Evolutionary conservation across 2,329 filamentous ascomycete genomes (phyloP), one percentile per base, ranked within the genome.

Genomic region (Shiraia sp.): DNA sequence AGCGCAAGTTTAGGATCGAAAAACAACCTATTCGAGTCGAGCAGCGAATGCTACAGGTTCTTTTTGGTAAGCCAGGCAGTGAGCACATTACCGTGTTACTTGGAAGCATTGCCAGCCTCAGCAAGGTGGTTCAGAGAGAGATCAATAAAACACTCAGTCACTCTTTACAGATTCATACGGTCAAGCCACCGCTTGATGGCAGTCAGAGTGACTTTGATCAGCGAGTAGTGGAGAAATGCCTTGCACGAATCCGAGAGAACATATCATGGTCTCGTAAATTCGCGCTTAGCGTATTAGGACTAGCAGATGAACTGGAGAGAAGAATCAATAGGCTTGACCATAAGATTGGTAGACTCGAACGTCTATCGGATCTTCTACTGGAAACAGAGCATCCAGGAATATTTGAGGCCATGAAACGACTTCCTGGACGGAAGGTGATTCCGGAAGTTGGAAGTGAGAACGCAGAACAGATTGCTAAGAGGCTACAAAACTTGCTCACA

Each of bases 311-410:
- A 19, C 19, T 64, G 1, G 53, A 60, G 36, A 36, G 43, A 14
- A 40, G 41, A 2, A 34, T 64, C 3, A 31, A 49, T n/a, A 42
- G 50, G 26, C 34, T 63, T 22, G 44, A 60, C 7, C 36, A 45
- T 23, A 59, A 55, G 33, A 41, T 62, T 4, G 53, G 37, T 3
- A 39, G 41, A 19, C 49, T 64, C 10, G 60, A 64, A 27, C 51
- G 56, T 5, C 42, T 53, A 9, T 53, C 60, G 3, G 51, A 63
- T 15, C 44, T 38, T 6, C 60, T 47, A 23, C 47, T 63, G 10
- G 59, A 61, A 29, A 49, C 36, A 17, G 57, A 62, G 31, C 59
- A 64, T 16, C 51, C 53, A 7, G 54, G 53, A 1, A 47, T 59
- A 16, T 64, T 61, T 16, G 45, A 49, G 1, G 39, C 42, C 9